These are phyloP conservation scores for Globisporangium solare DNA, from an alignment of 352 stramenopile genomes.

Conservation along the genomic window DNA sequence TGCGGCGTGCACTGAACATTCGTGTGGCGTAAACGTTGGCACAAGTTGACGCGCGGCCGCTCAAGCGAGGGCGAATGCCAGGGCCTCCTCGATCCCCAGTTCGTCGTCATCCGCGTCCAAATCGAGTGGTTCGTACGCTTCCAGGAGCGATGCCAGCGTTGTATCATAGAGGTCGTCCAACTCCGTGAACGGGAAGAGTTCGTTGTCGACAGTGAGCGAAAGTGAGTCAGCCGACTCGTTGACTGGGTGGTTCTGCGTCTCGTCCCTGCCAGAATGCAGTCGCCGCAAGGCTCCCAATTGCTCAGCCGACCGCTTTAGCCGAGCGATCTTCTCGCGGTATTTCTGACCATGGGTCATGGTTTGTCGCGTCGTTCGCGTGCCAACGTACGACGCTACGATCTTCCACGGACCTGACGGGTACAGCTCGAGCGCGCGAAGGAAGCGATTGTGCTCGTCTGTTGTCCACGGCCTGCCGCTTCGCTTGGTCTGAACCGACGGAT, in stretches of 20 bases:
- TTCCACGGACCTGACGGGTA: constrained; percentile 75
- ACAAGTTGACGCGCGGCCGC: no score
- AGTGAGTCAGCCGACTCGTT: no score
- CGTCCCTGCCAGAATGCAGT: no score
- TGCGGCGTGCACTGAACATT: no score
- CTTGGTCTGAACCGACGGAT: no score
- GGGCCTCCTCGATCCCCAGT: no score
- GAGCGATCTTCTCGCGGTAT: constrained; percentile 80
- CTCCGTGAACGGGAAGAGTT: no score
- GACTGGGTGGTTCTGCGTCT: no score
- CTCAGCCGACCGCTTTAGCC: constrained; percentile 29
- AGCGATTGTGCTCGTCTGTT: constrained; percentile 65
- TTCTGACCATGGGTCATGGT: constrained; percentile 84
- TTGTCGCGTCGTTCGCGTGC: constrained; percentile 63
- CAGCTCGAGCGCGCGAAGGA: constrained; percentile 69
- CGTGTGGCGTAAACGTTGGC: no score
- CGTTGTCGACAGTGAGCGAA: no score
- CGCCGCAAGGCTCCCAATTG: no score
- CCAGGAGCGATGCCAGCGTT: neutral
- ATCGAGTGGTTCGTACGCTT: neutral
- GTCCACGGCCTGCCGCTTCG: constrained; percentile 32
- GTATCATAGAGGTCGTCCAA: neutral
- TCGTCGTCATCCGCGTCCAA: neutral
- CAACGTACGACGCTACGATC: constrained; percentile 66
- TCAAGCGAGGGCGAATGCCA: no score